These are phyloP conservation scores for Lichtheimia ramosa DNA, from an alignment of 371 early-diverging fungal genomes.

Conservation along the genomic window DNA sequence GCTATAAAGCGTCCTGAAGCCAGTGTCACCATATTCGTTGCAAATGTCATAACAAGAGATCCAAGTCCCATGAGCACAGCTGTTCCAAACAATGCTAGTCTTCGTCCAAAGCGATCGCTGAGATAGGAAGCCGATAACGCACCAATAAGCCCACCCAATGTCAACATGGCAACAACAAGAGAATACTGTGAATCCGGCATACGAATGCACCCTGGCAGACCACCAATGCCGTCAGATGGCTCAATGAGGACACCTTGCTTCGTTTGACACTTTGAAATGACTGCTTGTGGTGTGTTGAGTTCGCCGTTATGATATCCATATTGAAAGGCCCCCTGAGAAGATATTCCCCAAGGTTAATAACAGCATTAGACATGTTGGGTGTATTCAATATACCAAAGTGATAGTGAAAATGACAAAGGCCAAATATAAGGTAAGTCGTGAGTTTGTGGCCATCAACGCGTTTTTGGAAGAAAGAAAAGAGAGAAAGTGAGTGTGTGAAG, in stretches of 20 bases:
- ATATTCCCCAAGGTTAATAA: not conserved
- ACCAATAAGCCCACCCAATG: conserved; percentile 82
- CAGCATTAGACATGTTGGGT: not conserved
- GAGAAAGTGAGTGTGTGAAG: no score
- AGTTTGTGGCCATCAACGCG: conserved; percentile 6
- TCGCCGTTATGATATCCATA: conserved; percentile 85
- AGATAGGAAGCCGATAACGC: conserved; percentile 73
- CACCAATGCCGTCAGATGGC: conserved; percentile 14
- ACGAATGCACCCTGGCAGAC: conserved; percentile 74
- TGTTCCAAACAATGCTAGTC: conserved; percentile 66
- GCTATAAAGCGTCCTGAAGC: conserved; percentile 78
- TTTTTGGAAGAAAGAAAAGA: no score
- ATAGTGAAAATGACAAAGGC: conserved; percentile 42
- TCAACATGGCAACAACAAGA: conserved; percentile 70
- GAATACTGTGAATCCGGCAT: conserved; percentile 78
- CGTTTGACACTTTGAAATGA: conserved; percentile 64
- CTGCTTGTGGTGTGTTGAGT: conserved; percentile 73
- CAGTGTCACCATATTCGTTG: conserved; percentile 50
- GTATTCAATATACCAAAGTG: conserved; percentile 26
- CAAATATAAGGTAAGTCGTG: conserved; percentile 28
- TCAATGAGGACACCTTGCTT: conserved; percentile 10
- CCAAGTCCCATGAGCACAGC: conserved; percentile 64
- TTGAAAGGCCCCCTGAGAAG: conserved; percentile 62
- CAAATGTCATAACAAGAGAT: conserved; percentile 65
- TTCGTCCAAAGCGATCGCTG: conserved; percentile 75